These are phyloP conservation scores for Coemansia sp. DNA, from an alignment of 192 early-diverging fungal genomes.

Conservation along the genomic window DNA sequence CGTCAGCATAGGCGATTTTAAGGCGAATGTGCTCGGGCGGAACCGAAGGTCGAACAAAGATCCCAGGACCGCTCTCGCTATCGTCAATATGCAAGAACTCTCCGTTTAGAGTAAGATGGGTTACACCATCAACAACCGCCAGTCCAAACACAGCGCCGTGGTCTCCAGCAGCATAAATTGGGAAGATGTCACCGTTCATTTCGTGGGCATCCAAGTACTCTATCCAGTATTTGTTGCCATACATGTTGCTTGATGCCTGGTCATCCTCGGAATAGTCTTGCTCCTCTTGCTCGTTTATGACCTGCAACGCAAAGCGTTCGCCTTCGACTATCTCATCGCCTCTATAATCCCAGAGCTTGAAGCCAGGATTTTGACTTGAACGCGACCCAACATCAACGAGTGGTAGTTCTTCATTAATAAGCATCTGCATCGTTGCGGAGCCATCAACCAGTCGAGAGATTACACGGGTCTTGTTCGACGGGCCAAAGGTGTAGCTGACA, in stretches of 20 bases:
- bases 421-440: not conserved
- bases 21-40: not conserved
- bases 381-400: not conserved
- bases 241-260: not conserved
- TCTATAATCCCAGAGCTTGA: not conserved
- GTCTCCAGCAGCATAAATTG: not conserved
- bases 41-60: not conserved
- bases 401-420: not conserved
- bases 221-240: not conserved
- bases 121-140: not conserved
- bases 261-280: not conserved
- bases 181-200: too few species aligned
- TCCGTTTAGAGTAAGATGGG: not conserved
- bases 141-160: not conserved
- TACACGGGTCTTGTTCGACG: not conserved
- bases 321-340: not conserved
- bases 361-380: not conserved
- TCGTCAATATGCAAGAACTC: not conserved
- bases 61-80: not conserved
- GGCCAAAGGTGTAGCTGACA: not conserved
- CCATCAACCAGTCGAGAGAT: not conserved
- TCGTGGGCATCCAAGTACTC: not conserved
- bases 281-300: not conserved
- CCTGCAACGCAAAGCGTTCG: not conserved
- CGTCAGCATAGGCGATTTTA: not conserved